A percentile compares a stretch with the other conserved stretches of the same genome.
Conservation (phyloP, 1,284 basidiomycete genomes). For the Ceratobasidium sp. region DNA sequence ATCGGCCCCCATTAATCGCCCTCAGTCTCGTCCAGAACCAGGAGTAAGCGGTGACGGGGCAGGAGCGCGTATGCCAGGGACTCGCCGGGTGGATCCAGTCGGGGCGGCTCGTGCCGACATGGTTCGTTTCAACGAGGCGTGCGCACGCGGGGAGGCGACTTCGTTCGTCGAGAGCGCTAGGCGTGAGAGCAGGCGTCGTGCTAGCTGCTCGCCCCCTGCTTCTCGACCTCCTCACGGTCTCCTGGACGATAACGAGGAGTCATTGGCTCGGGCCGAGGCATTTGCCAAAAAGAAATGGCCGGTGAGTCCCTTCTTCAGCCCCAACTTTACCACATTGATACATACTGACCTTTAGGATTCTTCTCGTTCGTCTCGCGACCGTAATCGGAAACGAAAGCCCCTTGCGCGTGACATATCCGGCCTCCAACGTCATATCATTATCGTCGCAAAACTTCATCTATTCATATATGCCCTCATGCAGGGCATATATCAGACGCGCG, state of each 20-base stretch:
- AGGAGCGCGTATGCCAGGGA: not conserved
- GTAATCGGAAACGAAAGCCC: conserved; percentile 27
- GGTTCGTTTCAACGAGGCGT: not conserved
- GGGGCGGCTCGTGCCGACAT: not conserved
- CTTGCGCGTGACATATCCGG: not conserved
- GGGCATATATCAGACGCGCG: conserved; percentile 12
- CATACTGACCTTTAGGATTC: not conserved
- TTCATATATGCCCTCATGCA: not conserved
- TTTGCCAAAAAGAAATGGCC: not conserved
- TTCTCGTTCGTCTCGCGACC: not conserved
- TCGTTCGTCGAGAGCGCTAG: not conserved
- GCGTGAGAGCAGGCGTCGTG: not conserved
- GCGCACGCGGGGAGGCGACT: not conserved
- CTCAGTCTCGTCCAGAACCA: not conserved
- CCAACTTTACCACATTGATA: not conserved
- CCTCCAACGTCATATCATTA: not conserved
- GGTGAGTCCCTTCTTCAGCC: not conserved
- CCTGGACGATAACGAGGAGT: not conserved
- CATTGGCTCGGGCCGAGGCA: not conserved
- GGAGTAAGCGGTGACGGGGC: not conserved
- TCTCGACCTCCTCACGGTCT: not conserved
- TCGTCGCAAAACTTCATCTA: not conserved
- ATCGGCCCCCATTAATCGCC: not conserved
- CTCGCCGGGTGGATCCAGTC: not conserved
- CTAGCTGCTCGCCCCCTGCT: too few relatives aligned